A percentile compares a stretch with the other conserved stretches of the same genome.
These are phyloP conservation scores for Pichia sp. DNA, from an alignment of 1,139 yeast species.

Conservation along the genomic window DNA sequence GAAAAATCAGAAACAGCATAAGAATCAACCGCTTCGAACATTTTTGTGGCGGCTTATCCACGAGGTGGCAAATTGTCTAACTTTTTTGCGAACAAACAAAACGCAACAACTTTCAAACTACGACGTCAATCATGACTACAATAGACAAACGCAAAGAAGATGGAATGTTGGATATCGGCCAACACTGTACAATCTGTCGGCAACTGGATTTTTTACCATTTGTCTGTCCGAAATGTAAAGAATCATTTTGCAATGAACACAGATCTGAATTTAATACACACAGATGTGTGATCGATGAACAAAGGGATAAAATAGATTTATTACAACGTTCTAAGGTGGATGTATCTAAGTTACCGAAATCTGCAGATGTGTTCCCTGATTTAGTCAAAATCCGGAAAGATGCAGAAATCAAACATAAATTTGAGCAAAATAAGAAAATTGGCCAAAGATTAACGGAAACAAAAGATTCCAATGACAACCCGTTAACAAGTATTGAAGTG, in stretches of 20 bases:
- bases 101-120: background rate
- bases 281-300: slow-evolving; percentile 17
- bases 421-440: slow-evolving; percentile 4
- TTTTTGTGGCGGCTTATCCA: too few species aligned
- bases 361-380: slow-evolving; percentile 51
- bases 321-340: slow-evolving; percentile 5
- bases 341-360: slow-evolving; percentile 19
- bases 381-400: slow-evolving; percentile 41
- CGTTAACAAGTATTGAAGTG: slow-evolving; percentile 14
- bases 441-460: slow-evolving; percentile 15
- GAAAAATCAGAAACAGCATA: too few species aligned
- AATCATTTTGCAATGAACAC: slow-evolving; percentile 56
- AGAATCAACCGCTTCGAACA: too few species aligned
- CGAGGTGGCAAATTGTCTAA: too few species aligned
- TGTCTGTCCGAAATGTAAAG: slow-evolving; percentile 50
- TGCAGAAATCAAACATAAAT: slow-evolving; percentile 18
- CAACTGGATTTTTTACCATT: slow-evolving; percentile 67
- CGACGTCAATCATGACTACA: slow-evolving; percentile 10
- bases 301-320: slow-evolving; percentile 12
- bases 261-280: slow-evolving; percentile 30
- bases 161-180: slow-evolving; percentile 57
- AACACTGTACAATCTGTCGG: slow-evolving; percentile 58
- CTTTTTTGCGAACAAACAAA: background rate
- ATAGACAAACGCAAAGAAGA: slow-evolving; percentile 11
- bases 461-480: slow-evolving; percentile 13